Conservation (phyloP, 305 asterid species). For the Euphrasia arctica region DNA sequence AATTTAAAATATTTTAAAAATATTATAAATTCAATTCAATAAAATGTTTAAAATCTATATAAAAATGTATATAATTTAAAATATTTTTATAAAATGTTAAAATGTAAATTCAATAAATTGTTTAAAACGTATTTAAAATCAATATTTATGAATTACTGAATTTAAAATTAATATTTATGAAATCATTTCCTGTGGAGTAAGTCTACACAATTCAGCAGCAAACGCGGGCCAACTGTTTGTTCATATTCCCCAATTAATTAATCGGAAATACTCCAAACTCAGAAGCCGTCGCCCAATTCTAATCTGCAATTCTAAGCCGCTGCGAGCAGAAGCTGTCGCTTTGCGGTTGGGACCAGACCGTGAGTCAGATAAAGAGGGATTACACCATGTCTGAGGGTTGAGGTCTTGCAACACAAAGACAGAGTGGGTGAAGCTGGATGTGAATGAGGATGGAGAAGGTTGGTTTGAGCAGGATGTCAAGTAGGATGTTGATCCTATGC, state of each 20-base stretch:
- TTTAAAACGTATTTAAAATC: too few species aligned
- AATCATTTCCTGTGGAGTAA: too few species aligned
- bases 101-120: too few species aligned
- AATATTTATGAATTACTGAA: too few species aligned
- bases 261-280: slow-evolving; percentile 69
- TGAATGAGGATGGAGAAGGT: slow-evolving; percentile 80
- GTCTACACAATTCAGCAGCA: too few species aligned
- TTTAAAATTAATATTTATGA: too few species aligned
- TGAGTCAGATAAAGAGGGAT: slow-evolving; percentile 82
- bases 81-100: too few species aligned
- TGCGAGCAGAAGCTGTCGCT: slow-evolving; percentile 69
- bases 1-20: too few species aligned
- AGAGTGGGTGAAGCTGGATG: slow-evolving; percentile 96
- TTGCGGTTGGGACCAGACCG: slow-evolving; percentile 75
- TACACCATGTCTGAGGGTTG: slow-evolving; percentile 68
- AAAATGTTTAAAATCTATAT: too few species aligned
- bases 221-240: slow-evolving; percentile 17
- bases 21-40: too few species aligned
- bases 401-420: slow-evolving; percentile 75
- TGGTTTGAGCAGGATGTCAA: slow-evolving; percentile 64
- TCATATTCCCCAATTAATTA: slow-evolving; percentile 18
- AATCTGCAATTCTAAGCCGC: slow-evolving; percentile 58
- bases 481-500: slow-evolving; percentile 71
- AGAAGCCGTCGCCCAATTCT: slow-evolving; percentile 81
- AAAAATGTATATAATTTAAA: too few species aligned